Percentiles rank a stretch among this genome's conserved stretches.
phyloP scores from a whole-genome alignment of 805 yeast species.

The Yarrowia hollandica region DNA sequence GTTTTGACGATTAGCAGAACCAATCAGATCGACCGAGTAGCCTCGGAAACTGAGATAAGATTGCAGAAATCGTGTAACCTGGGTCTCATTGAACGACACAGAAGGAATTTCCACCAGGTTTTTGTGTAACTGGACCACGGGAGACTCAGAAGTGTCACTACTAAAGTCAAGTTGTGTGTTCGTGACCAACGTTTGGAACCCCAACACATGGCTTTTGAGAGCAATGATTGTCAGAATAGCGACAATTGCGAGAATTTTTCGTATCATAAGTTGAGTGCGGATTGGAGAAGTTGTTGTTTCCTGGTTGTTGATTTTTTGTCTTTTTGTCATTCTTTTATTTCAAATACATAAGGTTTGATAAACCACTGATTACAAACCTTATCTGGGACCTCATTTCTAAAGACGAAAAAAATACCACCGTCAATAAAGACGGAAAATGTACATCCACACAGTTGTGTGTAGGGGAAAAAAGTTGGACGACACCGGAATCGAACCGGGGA shows the following conservation, averaged over 20 bases:
- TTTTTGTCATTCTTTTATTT: too few species aligned
- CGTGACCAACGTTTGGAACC: neutral
- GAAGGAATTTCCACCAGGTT: neutral
- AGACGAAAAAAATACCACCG: neutral
- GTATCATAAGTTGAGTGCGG: too few species aligned
- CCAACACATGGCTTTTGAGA: neutral
- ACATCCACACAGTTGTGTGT: too few species aligned
- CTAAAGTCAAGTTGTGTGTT: too few species aligned
- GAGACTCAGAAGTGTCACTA: too few species aligned
- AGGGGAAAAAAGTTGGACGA: conserved; percentile 17
- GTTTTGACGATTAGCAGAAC: neutral
- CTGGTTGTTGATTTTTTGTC: too few species aligned
- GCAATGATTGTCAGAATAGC: too few species aligned
- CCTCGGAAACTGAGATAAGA: neutral
- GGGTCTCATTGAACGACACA: neutral
- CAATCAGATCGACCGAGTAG: neutral
- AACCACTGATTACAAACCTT: neutral
- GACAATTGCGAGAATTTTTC: too few species aligned
- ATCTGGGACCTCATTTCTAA: neutral
- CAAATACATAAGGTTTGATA: neutral
- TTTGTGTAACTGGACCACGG: neutral
- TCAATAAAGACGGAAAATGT: too few species aligned
- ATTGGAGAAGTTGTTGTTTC: too few species aligned
- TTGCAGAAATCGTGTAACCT: neutral
- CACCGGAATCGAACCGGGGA: conserved; percentile 29